Percentiles rank a stretch among this genome's conserved stretches.
Conservation (phyloP, 345 rosid genomes). For the Camelina hispida region DNA sequence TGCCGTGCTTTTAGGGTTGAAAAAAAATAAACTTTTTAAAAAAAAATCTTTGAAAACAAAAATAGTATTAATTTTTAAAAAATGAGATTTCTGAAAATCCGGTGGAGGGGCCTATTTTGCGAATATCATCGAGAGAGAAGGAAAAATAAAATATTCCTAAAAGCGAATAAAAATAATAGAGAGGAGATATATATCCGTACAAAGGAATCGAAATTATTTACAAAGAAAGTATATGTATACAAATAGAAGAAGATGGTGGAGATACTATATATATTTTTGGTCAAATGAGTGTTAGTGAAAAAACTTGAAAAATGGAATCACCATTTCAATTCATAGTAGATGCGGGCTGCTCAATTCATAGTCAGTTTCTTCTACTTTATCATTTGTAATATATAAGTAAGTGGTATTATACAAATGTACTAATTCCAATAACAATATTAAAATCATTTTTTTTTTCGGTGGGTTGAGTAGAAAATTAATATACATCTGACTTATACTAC, state of each 20-base stretch:
- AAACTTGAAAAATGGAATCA: too few species aligned
- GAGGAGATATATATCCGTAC: slow-evolving; percentile 15
- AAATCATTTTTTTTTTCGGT: too few species aligned
- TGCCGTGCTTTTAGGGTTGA: slow-evolving; percentile 46
- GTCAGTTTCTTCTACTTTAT: too few species aligned
- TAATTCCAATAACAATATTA: not conserved
- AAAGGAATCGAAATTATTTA: slow-evolving; percentile 5
- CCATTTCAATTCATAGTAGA: too few species aligned
- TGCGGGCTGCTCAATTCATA: too few species aligned
- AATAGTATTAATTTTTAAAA: slow-evolving; percentile 10
- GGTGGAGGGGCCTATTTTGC: slow-evolving; percentile 49
- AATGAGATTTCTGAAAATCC: slow-evolving; percentile 60
- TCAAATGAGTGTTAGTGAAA: too few species aligned
- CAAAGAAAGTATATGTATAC: not conserved
- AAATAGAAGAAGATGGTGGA: too few species aligned
- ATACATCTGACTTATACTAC: not conserved
- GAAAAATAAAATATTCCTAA: slow-evolving; percentile 16
- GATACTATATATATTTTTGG: too few species aligned
- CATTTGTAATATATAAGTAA: too few species aligned
- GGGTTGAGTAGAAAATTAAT: not conserved
- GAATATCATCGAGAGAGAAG: slow-evolving; percentile 16
- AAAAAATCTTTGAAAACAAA: too few species aligned
- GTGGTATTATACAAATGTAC: too few species aligned
- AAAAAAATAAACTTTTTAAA: slow-evolving; percentile 30
- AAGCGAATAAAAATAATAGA: slow-evolving; percentile 40